These are phyloP conservation scores for Yarrowia osloensis DNA, from an alignment of 805 yeast genomes.

Conservation along the genomic window DNA sequence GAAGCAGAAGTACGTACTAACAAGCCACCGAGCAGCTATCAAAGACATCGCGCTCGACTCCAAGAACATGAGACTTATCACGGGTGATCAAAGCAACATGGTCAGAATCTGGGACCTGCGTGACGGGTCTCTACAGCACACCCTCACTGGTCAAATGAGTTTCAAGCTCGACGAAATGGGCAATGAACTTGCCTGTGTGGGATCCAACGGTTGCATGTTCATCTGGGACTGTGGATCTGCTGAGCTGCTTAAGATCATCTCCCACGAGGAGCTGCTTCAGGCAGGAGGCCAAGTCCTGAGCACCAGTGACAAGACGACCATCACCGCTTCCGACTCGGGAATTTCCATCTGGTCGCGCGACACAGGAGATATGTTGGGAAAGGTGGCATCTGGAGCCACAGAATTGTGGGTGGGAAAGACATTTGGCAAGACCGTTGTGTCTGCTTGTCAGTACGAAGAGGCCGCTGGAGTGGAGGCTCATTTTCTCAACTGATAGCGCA, in stretches of 20 bases:
- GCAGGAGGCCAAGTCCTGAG: not conserved
- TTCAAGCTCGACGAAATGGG: constrained; percentile 23
- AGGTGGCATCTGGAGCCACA: constrained; percentile 5
- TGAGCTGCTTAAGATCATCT: constrained; percentile 1
- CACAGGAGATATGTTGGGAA: not conserved
- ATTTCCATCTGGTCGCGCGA: constrained; percentile 5
- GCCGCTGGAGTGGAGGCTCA: constrained; percentile 18
- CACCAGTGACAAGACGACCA: not conserved
- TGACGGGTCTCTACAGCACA: constrained; percentile 1
- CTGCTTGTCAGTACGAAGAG: constrained; percentile 12
- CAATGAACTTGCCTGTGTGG: constrained; percentile 2
- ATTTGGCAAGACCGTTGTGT: not conserved
- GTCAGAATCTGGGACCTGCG: constrained; percentile 19
- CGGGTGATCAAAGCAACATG: not conserved
- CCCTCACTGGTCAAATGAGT: not conserved
- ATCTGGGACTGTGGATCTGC: not conserved
- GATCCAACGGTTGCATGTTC: constrained; percentile 4
- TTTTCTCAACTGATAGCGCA: not conserved
- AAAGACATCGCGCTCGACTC: constrained; percentile 15
- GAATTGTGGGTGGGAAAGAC: constrained; percentile 1
- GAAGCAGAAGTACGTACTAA: not conserved
- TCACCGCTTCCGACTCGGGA: constrained; percentile 2
- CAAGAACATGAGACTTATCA: constrained; percentile 9
- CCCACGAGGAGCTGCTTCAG: not conserved
- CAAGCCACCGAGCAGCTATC: not conserved